A percentile compares a stretch with the other conserved stretches of the same genome.
Conservation (phyloP, 176 grass and related monocot genomes). For the Luzula sylvatica region DNA sequence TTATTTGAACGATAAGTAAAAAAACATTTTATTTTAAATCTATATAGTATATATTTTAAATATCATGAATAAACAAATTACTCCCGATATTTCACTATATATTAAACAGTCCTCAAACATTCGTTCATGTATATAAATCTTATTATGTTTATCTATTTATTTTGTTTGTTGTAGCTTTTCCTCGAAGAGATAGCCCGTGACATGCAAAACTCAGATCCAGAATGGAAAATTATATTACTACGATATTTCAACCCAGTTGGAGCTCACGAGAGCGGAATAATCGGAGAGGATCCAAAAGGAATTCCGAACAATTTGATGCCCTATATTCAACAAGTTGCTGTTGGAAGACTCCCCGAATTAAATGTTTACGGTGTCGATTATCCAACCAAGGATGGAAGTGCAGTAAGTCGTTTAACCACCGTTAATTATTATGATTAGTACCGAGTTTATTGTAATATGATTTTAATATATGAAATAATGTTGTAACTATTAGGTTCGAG, state of each 20-base stretch:
- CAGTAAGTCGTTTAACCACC: constrained; percentile 29
- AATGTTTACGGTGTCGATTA: constrained; percentile 79
- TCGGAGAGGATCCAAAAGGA: constrained; percentile 78
- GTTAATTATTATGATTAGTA: no score
- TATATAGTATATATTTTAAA: no score
- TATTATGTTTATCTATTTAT: no score
- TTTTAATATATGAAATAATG: background rate
- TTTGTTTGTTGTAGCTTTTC: constrained; percentile 31
- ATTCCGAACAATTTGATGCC: constrained; percentile 88
- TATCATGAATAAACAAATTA: no score
- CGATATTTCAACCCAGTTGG: constrained; percentile 94
- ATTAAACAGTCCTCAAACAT: no score
- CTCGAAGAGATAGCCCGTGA: constrained; percentile 81
- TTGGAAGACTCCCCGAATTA: constrained; percentile 54
- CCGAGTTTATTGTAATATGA: no score
- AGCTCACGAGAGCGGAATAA: constrained; percentile 58
- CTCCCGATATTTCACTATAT: no score
- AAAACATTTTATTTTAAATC: no score
- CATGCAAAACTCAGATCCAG: constrained; percentile 44
- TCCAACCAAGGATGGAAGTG: constrained; percentile 66
- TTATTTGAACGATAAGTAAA: no score
- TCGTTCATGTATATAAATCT: no score
- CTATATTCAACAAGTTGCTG: constrained; percentile 83
- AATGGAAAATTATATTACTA: constrained; percentile 52
- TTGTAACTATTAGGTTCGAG: constrained; percentile 39